Evolutionary conservation across 306 rosid genomes (phyloP), one percentile per base, ranked within the genome.

Genomic region (Leucaena leucocephala): DNA sequence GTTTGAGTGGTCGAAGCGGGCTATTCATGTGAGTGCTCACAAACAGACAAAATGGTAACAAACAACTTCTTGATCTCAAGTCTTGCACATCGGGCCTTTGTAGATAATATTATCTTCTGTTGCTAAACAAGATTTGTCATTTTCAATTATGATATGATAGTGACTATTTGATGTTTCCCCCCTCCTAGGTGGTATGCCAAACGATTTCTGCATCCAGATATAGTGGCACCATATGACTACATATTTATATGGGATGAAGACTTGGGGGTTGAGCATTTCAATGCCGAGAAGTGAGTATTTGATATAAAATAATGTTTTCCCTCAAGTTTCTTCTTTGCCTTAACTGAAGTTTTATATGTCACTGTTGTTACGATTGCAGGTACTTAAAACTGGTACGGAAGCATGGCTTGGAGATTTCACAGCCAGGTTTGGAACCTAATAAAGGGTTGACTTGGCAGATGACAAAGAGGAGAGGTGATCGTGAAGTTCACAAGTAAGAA

Each of bases 361-460:
- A 27, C 27, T 74, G 57, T 44, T 40, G 64, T 64, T 74, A 65
- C 46, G 59, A 79, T 70, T 77, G 70, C 85, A 95, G 98, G 70
- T 95, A 95, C 81, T 68, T 95, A 84, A 91, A 82, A 73, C 86
- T 91, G 72, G 97, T 91, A 71, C 87, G 82, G 88, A 95, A 92
- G 86, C 96, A 95, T 86, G 97, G 97, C 71, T 87, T 95, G 88
- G 98, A 95, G 80, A 94, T 94, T 84, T 94, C 98, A 19, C 98
- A 94, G 78, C 98, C 98, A 74, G 98, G 98, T 85, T 85, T 95
- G 86, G 98, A 95, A 71, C 98, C 98, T 72, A 90, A 77, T 72
- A 92, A 73, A 74, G 98, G 98, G 75, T 81, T 91, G 72, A 91
- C 98, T n/a, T 95, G 98, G 98, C 97, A 92, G 85, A 95, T 95